These are phyloP conservation scores for Pyronema domesticum DNA, from an alignment of 495 filamentous ascomycete species.

Conservation along the genomic window DNA sequence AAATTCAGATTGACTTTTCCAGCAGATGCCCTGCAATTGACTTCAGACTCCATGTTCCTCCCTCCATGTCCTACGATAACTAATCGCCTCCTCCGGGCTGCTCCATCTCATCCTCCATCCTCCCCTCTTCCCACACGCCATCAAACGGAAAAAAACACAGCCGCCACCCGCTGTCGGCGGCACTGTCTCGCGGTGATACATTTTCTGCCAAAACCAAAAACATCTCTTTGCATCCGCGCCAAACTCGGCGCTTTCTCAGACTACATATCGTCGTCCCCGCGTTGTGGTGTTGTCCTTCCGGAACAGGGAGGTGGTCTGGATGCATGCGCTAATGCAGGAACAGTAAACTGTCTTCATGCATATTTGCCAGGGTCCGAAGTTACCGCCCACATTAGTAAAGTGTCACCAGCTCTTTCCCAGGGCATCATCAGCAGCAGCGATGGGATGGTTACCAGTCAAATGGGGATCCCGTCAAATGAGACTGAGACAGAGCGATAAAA, in stretches of 20 bases:
- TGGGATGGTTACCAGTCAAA: not conserved
- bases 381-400: not conserved
- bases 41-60: too few species aligned
- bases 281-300: not conserved
- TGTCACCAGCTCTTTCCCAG: not conserved
- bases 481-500: too few species aligned
- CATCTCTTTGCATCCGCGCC: not conserved
- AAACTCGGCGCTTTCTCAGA: not conserved
- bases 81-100: too few species aligned
- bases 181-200: not conserved
- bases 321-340: not conserved
- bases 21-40: too few species aligned
- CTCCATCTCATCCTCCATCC: not conserved
- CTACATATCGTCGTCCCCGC: not conserved
- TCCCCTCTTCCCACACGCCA: not conserved
- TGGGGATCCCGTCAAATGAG: not conserved
- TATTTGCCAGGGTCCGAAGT: not conserved
- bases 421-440: not conserved
- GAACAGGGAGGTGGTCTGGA: not conserved
- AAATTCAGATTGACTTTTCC: too few species aligned
- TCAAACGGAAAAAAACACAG: not conserved
- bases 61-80: too few species aligned
- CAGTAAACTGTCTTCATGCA: not conserved
- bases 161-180: not conserved
- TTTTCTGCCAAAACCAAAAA: not conserved